These are phyloP conservation scores for Pichia pseudocactophila DNA, from an alignment of 805 yeast species.

Conservation along the genomic window DNA sequence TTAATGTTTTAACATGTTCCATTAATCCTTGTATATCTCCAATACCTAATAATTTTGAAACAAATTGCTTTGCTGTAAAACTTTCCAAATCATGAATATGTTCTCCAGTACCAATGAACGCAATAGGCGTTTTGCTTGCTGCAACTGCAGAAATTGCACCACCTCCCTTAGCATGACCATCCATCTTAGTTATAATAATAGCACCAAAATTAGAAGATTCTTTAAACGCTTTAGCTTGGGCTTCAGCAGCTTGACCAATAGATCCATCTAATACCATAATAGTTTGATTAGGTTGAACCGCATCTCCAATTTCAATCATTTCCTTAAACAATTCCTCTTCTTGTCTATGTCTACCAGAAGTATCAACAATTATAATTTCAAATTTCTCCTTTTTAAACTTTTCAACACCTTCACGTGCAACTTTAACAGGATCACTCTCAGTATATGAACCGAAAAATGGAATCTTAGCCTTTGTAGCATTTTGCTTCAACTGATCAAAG, in stretches of 20 bases:
- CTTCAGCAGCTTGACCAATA: conserved; percentile 97
- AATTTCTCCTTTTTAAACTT: conserved; percentile 86
- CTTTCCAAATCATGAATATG: conserved; percentile 89
- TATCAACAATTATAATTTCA: conserved; percentile 90
- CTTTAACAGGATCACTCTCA: conserved; percentile 91
- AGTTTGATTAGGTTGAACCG: conserved; percentile 89
- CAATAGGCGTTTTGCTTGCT: conserved; percentile 89
- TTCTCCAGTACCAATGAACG: conserved; percentile 97
- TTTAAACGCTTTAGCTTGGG: conserved; percentile 89
- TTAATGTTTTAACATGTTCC: conserved; percentile 86
- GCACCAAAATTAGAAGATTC: conserved; percentile 92
- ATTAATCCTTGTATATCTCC: conserved; percentile 91
- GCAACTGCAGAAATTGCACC: conserved; percentile 99
- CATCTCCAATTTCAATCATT: conserved; percentile 87
- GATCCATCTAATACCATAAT: conserved; percentile 97
- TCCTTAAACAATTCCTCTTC: conserved; percentile 86
- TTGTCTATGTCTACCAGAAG: conserved; percentile 96
- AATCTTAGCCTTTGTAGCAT: conserved; percentile 89
- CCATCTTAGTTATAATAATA: conserved; percentile 90
- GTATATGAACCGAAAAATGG: conserved; percentile 94
- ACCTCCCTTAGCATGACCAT: conserved; percentile 98
- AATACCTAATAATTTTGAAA: conserved; percentile 87
- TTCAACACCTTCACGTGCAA: conserved; percentile 84
- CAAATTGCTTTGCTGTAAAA: conserved; percentile 81
- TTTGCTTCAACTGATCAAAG: conserved; percentile 94